Evolutionary conservation across 1,284 basidiomycete species (phyloP), one percentile per base, ranked within the genome.

Genomic region (Moesziomyces globuligerus): DNA sequence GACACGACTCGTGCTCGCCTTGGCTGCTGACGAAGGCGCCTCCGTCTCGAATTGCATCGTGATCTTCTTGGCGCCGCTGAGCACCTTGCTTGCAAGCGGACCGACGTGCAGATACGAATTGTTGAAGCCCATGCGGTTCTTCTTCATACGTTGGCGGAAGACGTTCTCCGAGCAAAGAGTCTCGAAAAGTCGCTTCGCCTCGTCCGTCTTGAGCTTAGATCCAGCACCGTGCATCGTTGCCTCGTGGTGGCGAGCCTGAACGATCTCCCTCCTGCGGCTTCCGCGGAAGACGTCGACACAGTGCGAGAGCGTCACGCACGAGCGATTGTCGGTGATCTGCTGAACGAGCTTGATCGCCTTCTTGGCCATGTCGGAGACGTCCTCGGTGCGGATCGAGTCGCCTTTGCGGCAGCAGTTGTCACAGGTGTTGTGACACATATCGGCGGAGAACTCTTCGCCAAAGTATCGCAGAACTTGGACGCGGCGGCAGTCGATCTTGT

Each of bases 401-500:
- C 51, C 39, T 36, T 54, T 48, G 5, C 68, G 57, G 26, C 66
- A 81, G 80, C 92, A 94, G 71, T 91, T 93, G 82, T 93, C 89
- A 79, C 92, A 94, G 10, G 85, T 85, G 49, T 85, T 84, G 26
- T 85, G 83, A 78, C 93, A 95, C 26, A 86, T 65, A 10, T 79
- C 82, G 28, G 84, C 78, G 54, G 87, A 85, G 75, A 91, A 90
- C 37, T 58, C 86, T 80, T 93, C 90, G 61, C 75, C 78, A 74
- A 88, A 89, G 80, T 91, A 90, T 36, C 86, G 86, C 40, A 98
- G 86, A 18, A 98, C 86, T 76, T 93, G 91, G 3, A 87, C 86
- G 1, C 96, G 89, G 9, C 96, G 89, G 78, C 95, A 98, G 73
- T 93, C 91, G 34, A 89, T 88, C 57, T 88, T 86, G 83, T 97